Evolutionary conservation across 139 green algal genomes (phyloP).

Genomic region (Chlorella sp.): DNA sequence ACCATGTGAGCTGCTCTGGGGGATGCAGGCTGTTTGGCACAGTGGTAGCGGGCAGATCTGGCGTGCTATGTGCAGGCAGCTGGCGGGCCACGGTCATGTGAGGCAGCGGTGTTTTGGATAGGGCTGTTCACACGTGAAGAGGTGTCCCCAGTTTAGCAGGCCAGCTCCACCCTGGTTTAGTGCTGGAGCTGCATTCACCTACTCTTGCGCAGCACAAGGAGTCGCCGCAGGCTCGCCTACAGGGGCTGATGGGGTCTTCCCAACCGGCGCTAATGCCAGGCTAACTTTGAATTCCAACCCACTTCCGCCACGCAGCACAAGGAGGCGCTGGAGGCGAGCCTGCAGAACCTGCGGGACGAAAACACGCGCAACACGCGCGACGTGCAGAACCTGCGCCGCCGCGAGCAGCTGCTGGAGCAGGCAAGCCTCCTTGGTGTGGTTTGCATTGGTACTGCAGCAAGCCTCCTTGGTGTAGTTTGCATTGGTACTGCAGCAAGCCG

Average conservation of each 20-base stretch:
- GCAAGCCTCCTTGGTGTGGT: neutral
- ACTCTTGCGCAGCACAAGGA: neutral
- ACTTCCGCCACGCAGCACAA: neutral
- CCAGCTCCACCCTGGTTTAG: neutral
- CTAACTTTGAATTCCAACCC: neutral
- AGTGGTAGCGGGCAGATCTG: no score
- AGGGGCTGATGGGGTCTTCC: neutral
- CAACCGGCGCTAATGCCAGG: neutral
- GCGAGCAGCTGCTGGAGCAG: conserved; percentile 57
- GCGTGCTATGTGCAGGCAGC: no score
- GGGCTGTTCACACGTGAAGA: no score
- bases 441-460: neutral
- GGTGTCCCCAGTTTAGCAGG: neutral
- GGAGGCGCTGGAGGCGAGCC: conserved; percentile 30
- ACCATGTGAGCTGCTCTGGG: conserved; percentile 10
- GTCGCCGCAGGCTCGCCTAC: neutral
- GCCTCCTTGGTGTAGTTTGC: neutral
- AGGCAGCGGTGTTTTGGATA: no score
- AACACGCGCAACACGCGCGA: conserved; percentile 71
- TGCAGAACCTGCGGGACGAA: conserved; percentile 49
- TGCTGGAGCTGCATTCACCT: neutral
- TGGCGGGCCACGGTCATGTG: no score
- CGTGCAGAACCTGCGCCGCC: conserved; percentile 66
- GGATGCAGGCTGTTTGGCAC: no score
- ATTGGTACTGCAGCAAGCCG: neutral